Percentiles rank a stretch among this genome's conserved stretches.
These are phyloP conservation scores for Collariella sp. DNA, from an alignment of 495 filamentous ascomycete genomes.

Conservation along the genomic window DNA sequence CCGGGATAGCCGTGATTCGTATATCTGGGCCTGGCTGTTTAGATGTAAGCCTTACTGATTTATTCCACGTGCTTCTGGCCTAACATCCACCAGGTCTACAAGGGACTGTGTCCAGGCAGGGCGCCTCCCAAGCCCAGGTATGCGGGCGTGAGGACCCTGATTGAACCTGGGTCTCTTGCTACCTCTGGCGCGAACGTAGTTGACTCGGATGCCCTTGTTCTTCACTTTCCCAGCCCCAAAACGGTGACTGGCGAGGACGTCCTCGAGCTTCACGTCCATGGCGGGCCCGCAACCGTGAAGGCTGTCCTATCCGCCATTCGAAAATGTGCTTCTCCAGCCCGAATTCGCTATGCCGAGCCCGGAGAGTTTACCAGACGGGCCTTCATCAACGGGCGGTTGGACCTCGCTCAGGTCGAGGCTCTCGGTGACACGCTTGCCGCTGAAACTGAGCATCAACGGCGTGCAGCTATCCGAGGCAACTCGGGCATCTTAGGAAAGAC, in stretches of 20 bases:
- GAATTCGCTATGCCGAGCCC: conserved; percentile 81
- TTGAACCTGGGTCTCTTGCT: conserved; percentile 45
- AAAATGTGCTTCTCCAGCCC: conserved; percentile 16
- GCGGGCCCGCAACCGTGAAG: conserved; percentile 79
- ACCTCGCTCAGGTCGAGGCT: conserved; percentile 89
- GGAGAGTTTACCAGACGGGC: conserved; percentile 93
- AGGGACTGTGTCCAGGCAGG: conserved; percentile 58
- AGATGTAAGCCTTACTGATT: conserved; percentile 41
- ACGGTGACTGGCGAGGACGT: conserved; percentile 90
- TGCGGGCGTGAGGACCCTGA: conserved; percentile 69
- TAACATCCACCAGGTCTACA: conserved; percentile 57
- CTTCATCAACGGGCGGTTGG: conserved; percentile 77
- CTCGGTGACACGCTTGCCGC: conserved; percentile 78
- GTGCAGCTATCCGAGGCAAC: conserved; percentile 70
- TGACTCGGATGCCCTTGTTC: conserved; percentile 71
- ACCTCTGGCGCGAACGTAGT: conserved; percentile 45
- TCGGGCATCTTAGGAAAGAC: conserved; percentile 59
- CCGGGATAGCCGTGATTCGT: conserved; percentile 86
- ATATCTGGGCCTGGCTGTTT: conserved; percentile 73
- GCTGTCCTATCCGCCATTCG: conserved; percentile 75
- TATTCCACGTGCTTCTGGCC: background rate
- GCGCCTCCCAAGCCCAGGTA: conserved; percentile 61
- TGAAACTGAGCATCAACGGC: conserved; percentile 88
- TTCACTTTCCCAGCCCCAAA: conserved; percentile 78
- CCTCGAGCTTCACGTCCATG: conserved; percentile 87